Evolutionary conservation across 2,329 filamentous ascomycete species (phyloP), one percentile per base, ranked within the genome.

Genomic region (Orbilia javanica): DNA sequence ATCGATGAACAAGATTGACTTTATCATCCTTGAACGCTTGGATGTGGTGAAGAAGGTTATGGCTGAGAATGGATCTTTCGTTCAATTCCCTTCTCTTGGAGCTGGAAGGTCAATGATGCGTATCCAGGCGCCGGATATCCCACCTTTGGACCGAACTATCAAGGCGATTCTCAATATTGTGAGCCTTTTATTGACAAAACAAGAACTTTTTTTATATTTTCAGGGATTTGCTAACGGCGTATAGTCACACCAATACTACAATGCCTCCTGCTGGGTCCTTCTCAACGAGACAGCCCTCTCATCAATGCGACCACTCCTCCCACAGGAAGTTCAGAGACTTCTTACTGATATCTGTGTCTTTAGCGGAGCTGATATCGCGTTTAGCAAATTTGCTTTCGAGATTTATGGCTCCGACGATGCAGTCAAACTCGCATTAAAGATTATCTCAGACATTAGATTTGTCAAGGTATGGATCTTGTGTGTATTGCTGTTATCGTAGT

Each of bases 21-120:
- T 92, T 83, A 95, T 99, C 81, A 85, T 99, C 74, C 89, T 98
- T 39, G 92, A 92, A 81, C 92, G 96, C 27, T 87, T 98, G 82
- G 95, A 98, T 85, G 98, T 98, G 85, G 93, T 99, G 74, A 93
- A 94, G 82, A 97, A 97, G 87, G 97, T 99, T 80, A 95, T 97
- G 85, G 96, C 99, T 83, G 92, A 92, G 70, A 98, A 98, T 82
- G 96, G 95, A 42, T 96, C 95, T 5, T 97, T 96, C 84, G 93
- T 99, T 81, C 89, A 97, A 83, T 93, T 99, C 80, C 96, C 96
- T 6, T 90, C 92, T 20, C 87, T 99, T 46, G 96, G 93, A 22
- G 93, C 93, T 80, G 92, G 95, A 84, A 92, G 92, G 74, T 93
- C 90, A 80, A 88, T 93, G 81, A 92, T 98, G 80, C 90, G 95